Percentiles rank a stretch among this genome's conserved stretches.
phyloP scores from a whole-genome alignment of 176 grass and related monocot species.

The Ensete ventricosum region DNA sequence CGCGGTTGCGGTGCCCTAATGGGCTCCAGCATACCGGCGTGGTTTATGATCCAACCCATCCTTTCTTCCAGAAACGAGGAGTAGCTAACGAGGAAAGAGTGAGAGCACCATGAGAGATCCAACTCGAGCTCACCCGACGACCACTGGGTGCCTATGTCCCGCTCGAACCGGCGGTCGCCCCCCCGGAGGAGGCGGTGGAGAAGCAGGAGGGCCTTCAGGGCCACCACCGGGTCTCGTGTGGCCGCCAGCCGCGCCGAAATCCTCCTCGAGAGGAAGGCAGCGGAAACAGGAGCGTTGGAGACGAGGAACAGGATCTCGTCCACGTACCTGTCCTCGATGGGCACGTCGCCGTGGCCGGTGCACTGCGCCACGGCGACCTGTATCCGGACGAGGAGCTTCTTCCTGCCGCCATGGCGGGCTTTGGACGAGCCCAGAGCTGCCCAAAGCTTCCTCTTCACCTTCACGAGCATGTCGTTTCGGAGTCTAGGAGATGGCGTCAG shows the following conservation, averaged over 20 bases:
- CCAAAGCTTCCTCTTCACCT: slow-evolving; percentile 68
- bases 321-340: slow-evolving; percentile 47
- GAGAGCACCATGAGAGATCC: slow-evolving; percentile 26
- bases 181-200: slow-evolving; percentile 80
- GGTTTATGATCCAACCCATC: slow-evolving; percentile 70
- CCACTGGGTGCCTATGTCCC: slow-evolving; percentile 63
- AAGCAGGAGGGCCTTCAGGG: slow-evolving; percentile 53
- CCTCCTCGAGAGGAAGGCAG: slow-evolving; percentile 68
- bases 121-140: slow-evolving; percentile 46
- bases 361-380: slow-evolving; percentile 54
- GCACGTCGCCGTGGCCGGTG: slow-evolving; percentile 25
- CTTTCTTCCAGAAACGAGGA: slow-evolving; percentile 72
- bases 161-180: slow-evolving; percentile 73
- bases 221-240: slow-evolving; percentile 34
- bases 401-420: slow-evolving; percentile 26
- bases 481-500: slow-evolving; percentile 23
- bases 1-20: slow-evolving; percentile 15
- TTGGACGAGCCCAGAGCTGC: slow-evolving; percentile 57
- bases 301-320: slow-evolving; percentile 83
- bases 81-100: slow-evolving; percentile 57
- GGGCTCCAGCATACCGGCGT: slow-evolving; percentile 80
- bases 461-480: slow-evolving; percentile 17
- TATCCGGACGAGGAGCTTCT: slow-evolving; percentile 44
- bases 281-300: slow-evolving; percentile 63
- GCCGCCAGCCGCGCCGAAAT: slow-evolving; percentile 48